A percentile compares a stretch with the other conserved stretches of the same genome.
phyloP scores from a whole-genome alignment of 345 rosid genomes.

The Populus ilicifolia region DNA sequence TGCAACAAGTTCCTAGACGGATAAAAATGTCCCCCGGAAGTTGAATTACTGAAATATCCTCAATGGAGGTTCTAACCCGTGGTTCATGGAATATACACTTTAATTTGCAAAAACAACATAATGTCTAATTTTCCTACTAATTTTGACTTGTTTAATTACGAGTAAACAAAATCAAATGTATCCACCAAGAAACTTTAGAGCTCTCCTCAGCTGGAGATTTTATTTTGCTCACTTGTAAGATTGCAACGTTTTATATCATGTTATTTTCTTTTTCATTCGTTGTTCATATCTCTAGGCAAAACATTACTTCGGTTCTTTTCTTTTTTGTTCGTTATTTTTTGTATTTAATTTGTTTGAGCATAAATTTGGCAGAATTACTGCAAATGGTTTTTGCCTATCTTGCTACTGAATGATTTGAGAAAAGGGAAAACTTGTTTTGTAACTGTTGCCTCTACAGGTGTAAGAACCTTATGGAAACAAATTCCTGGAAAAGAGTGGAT shows the following conservation, averaged over 20 bases:
- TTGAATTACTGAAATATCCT: conserved; percentile 25
- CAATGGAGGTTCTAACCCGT: not conserved
- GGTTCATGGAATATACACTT: too few species aligned
- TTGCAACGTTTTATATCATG: not conserved
- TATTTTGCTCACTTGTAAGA: too few species aligned
- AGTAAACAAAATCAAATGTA: too few species aligned
- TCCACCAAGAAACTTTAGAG: too few species aligned
- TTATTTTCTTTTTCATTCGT: too few species aligned
- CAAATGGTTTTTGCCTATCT: not conserved
- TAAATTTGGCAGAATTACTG: not conserved
- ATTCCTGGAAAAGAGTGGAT: not conserved
- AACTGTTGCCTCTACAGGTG: not conserved
- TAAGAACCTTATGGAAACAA: not conserved
- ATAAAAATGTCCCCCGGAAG: conserved; percentile 22
- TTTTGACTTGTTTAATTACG: not conserved
- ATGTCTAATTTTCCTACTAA: not conserved
- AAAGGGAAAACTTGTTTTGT: not conserved
- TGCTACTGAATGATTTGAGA: not conserved
- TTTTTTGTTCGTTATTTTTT: too few species aligned
- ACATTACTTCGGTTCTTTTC: not conserved
- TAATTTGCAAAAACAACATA: not conserved
- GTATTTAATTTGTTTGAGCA: not conserved
- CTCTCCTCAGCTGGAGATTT: too few species aligned
- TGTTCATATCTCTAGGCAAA: not conserved
- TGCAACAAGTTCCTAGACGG: conserved; percentile 71